A percentile compares a stretch with the other conserved stretches of the same genome.
These are phyloP conservation scores for Pezicula carpinea DNA, from an alignment of 2,329 filamentous ascomycete species.

Conservation along the genomic window DNA sequence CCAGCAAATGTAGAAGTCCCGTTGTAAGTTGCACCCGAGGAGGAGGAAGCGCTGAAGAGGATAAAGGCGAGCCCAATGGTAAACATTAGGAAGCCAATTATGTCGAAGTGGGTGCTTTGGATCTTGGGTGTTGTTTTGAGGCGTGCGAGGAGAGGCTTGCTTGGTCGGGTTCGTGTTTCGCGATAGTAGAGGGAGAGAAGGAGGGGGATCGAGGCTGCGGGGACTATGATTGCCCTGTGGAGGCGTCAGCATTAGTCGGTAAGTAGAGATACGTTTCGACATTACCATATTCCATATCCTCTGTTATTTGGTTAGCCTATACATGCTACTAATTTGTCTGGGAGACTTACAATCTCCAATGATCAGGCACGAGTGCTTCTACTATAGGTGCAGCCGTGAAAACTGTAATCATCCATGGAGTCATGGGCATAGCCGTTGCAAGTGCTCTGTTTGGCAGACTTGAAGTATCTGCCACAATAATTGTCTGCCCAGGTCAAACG, in stretches of 20 bases:
- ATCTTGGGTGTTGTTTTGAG: not conserved
- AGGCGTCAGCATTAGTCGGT: not conserved
- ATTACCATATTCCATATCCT: slow-evolving; percentile 4
- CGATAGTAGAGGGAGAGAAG: slow-evolving; percentile 1
- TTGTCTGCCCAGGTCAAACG: not conserved
- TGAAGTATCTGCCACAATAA: slow-evolving; percentile 3
- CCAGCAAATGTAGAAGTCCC: not conserved
- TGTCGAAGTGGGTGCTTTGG: not conserved
- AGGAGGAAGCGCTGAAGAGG: not conserved
- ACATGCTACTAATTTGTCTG: not conserved
- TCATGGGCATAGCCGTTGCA: slow-evolving; percentile 4
- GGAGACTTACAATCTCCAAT: slow-evolving; percentile 5
- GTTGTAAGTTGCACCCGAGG: not conserved
- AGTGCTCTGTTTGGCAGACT: slow-evolving; percentile 3
- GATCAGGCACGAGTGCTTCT: slow-evolving; percentile 1
- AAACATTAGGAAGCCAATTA: slow-evolving; percentile 1
- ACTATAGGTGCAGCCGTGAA: slow-evolving; percentile 4
- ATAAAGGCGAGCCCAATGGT: not conserved
- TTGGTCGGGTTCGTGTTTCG: not conserved
- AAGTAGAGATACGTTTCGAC: not conserved
- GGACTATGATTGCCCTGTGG: slow-evolving; percentile 1
- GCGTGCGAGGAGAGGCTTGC: not conserved
- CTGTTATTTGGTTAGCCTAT: not conserved
- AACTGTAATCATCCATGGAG: slow-evolving; percentile 3
- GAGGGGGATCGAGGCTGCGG: slow-evolving; percentile 1